phyloP scores from a whole-genome alignment of 345 rosid genomes.

The Bruguiera parviflora region DNA sequence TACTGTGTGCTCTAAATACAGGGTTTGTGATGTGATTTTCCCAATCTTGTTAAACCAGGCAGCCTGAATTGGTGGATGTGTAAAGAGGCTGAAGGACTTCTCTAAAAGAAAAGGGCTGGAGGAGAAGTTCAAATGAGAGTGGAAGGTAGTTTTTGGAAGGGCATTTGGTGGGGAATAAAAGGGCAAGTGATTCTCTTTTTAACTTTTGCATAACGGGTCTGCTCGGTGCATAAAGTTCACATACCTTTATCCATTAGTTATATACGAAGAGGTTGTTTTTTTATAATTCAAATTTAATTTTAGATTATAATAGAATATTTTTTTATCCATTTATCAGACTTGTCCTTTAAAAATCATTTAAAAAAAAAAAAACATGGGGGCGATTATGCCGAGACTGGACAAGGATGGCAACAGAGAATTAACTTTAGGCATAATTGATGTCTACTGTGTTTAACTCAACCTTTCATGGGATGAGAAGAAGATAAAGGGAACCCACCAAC shows the following conservation, averaged over 20 bases:
- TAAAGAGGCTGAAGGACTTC: conserved; percentile 17
- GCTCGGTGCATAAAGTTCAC: conserved; percentile 1
- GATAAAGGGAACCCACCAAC: conserved; percentile 21
- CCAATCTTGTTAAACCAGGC: not conserved
- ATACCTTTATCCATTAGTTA: not conserved
- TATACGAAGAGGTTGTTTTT: no score
- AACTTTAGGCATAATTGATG: conserved; percentile 21
- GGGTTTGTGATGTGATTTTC: no score
- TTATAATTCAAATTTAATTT: no score
- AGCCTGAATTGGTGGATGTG: conserved; percentile 13
- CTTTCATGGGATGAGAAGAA: conserved; percentile 26
- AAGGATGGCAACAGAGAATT: conserved; percentile 20
- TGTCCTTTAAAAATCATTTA: not conserved
- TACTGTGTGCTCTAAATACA: no score
- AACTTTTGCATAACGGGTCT: not conserved
- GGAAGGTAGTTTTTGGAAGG: conserved; percentile 35
- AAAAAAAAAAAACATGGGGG: not conserved
- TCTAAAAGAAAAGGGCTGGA: conserved; percentile 14
- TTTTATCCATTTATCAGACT: no score
- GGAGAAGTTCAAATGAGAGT: conserved; percentile 15
- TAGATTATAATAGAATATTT: no score
- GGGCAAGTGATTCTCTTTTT: conserved; percentile 15
- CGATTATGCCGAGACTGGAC: not conserved
- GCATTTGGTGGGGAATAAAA: conserved; percentile 15
- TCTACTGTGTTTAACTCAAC: conserved; percentile 7